Conservation (phyloP, 2,329 filamentous ascomycete genomes). For the Botrytis hyacinthi region DNA sequence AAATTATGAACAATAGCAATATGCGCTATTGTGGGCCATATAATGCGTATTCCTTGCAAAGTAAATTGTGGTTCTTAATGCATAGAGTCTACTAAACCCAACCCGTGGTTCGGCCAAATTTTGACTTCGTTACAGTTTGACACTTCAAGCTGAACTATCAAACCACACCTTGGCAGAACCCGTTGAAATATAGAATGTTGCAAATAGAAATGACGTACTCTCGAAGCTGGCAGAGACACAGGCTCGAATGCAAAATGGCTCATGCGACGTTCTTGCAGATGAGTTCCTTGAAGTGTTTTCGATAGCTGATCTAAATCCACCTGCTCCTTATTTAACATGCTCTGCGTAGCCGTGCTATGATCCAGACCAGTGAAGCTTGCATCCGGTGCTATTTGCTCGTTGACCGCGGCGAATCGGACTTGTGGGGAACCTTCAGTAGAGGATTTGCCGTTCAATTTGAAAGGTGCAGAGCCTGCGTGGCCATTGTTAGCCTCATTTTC, state of each 20-base stretch:
- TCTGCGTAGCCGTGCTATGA: conserved; percentile 30
- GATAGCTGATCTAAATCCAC: conserved; percentile 50
- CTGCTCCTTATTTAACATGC: conserved; percentile 27
- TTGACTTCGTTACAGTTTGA: conserved; percentile 14
- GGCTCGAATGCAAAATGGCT: conserved; percentile 88
- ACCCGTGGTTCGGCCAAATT: conserved; percentile 24
- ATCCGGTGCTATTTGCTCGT: conserved; percentile 65
- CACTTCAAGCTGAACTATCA: conserved; percentile 6
- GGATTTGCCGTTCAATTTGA: conserved; percentile 25
- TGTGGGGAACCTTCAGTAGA: conserved; percentile 42
- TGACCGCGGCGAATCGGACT: conserved; percentile 70
- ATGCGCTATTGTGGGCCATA: conserved; percentile 28
- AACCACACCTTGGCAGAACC: not conserved
- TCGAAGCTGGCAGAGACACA: conserved; percentile 79
- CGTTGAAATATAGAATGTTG: not conserved
- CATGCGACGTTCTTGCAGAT: conserved; percentile 78
- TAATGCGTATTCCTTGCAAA: conserved; percentile 16
- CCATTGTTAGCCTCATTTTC: conserved; percentile 1
- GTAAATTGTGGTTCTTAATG: conserved; percentile 25
- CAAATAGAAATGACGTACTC: conserved; percentile 57
- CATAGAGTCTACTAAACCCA: conserved; percentile 21
- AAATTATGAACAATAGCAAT: conserved; percentile 11
- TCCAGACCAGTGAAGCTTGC: conserved; percentile 36
- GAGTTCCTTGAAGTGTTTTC: conserved; percentile 67
- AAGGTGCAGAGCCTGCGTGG: conserved; percentile 9